Base-by-base conservation (phyloP, 352 stramenopile species). In the Phytophthora crassamura region DNA sequence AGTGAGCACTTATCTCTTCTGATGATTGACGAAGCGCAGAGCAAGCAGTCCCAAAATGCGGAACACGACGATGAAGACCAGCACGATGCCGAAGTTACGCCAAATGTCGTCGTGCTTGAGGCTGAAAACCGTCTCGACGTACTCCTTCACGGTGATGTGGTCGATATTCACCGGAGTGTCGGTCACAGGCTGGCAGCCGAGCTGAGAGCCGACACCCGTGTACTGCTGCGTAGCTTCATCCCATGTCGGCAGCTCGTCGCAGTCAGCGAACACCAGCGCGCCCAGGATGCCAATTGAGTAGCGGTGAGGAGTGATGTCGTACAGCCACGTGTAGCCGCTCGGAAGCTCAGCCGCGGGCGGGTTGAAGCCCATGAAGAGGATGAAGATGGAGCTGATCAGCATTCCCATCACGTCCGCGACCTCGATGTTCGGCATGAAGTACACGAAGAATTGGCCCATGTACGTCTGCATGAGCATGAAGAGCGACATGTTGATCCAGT, bases 301-400 rank as follows among this genome's bases (percentile, higher is more conserved):
- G 0, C 33, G 22, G 25, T 72, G 71, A 1, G 69, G 69, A 7
- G 54, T 72, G 16, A 77, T 53, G 15, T 41, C 42, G 39, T 51
- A 60, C 47, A 89, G 15, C 77, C 75, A 89, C 49, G 70, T 76
- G 64, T 86, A 89, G 18, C 63, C 77, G 7, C 46, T 58, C 18
- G 80, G 80, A 32, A 86, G 81, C 34, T 74, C 60, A 32, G 58
- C 69, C 0, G 72, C 69, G 15, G 79, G 76, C 4, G 77, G 74
- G 22, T 80, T 81, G 53, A 77, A 88, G 34, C 80, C 80, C 18
- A 78, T 72, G 39, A 85, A 85, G 10, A 86, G 35, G 9, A 84
- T 67, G 45, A 73, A 84, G 42, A 89, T 73, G 18, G 77, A 77
- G 41, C 67, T 88, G 41, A 85, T 12, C 20, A 86, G 45, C 14